Base-by-base conservation (phyloP, 768 basidiomycete species). In the Lanmaoa pseudosensibilis region DNA sequence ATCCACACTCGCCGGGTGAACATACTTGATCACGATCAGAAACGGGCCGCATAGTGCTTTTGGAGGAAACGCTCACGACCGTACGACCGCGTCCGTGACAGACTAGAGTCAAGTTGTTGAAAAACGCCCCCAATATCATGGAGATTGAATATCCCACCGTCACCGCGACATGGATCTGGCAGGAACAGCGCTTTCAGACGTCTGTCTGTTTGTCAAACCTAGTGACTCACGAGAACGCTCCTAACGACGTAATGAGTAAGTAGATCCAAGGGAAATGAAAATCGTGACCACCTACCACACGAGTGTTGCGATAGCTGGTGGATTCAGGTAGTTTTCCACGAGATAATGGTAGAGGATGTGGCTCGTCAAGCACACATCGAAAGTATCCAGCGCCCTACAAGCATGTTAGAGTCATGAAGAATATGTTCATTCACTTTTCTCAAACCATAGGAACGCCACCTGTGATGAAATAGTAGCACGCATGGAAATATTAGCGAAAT, bases 281-380 rank as follows among this genome's bases (percentile, higher is more conserved):
- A 23, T 4, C 0, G n/a, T 37, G 7, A 32, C 16, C 30, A 59
- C 64, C 4, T 33, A 65, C 85, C 85, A 86, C 12, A 81, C 74
- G 1, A 78, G 78, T 27, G 59, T 56, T 18, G 62, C 5, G 11
- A 84, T 66, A 2, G 80, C 80, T 13, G 71, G 9, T 1, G 78
- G 74, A 61, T 80, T 77, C 39, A 77, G 57, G 60, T 77, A 83
- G 66, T 85, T 83, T 37, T 67, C 69, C 38, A 86, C 81, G 54
- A 84, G 74, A 62, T 86, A 86, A 61, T 74, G 74, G 63, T 85
- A 86, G 38, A 84, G 69, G 55, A 82, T 76, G 66, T 85, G 83
- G 38, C 73, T 72, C 41, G 78, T 80, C 45, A 85, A 62, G 40
- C 70, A 73, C 1, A 78, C 77, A 62, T 85, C 82, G 54, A 84